A percentile compares a stretch with the other conserved stretches of the same genome.
phyloP scores from a whole-genome alignment of 495 filamentous ascomycete species.

The Xylaria longipes region DNA sequence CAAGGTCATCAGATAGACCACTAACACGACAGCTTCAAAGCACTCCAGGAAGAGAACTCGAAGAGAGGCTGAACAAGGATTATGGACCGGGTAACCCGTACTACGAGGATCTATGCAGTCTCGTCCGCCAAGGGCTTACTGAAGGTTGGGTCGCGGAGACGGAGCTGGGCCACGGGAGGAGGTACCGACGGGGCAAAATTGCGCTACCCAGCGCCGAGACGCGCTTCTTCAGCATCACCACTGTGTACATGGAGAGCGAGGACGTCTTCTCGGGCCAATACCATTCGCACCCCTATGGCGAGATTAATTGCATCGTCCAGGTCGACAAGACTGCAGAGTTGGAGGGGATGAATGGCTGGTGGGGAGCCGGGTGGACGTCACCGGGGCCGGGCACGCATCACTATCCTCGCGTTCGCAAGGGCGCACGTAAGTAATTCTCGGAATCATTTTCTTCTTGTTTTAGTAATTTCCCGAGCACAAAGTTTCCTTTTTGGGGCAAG shows the following conservation, averaged over 20 bases:
- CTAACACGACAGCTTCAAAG: slow-evolving; percentile 31
- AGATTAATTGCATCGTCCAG: slow-evolving; percentile 58
- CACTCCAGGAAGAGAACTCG: slow-evolving; percentile 52
- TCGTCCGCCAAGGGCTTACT: slow-evolving; percentile 46
- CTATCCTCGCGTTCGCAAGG: slow-evolving; percentile 49
- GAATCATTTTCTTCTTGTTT: too few species aligned
- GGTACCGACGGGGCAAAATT: slow-evolving; percentile 54
- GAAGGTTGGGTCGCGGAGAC: slow-evolving; percentile 56
- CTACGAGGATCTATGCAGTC: slow-evolving; percentile 51
- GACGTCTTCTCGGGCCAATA: slow-evolving; percentile 53
- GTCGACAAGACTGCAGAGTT: slow-evolving; percentile 48
- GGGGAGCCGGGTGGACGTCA: slow-evolving; percentile 53
- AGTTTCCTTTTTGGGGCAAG: too few species aligned
- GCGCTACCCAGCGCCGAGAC: slow-evolving; percentile 43
- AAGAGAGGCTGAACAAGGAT: slow-evolving; percentile 47
- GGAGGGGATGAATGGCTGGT: slow-evolving; percentile 54
- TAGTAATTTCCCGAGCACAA: too few species aligned
- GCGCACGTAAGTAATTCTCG: too few species aligned
- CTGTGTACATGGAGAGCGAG: slow-evolving; percentile 56
- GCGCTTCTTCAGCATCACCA: slow-evolving; percentile 55
- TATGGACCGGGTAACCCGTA: slow-evolving; percentile 51
- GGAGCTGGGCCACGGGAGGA: slow-evolving; percentile 44
- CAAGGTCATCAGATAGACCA: background rate
- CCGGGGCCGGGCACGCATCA: slow-evolving; percentile 54
- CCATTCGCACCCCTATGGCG: slow-evolving; percentile 55